Evolutionary conservation across 371 early-diverging fungal species (phyloP).

Genomic region (Mortierella sp.): DNA sequence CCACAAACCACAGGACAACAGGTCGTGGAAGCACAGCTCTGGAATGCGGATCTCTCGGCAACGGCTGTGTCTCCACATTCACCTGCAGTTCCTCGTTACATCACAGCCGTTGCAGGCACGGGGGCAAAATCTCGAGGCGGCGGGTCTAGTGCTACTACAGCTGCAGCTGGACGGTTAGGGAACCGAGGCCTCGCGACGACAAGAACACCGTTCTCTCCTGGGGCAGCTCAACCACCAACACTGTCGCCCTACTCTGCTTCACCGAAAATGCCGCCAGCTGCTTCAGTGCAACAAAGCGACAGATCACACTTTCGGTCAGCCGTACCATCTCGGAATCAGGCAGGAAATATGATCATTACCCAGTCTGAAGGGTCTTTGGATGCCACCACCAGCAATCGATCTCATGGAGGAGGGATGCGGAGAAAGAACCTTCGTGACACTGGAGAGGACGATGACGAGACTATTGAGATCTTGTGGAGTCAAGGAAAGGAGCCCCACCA

Average conservation of each 20-base stretch:
- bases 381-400: not conserved
- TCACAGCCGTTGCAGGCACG: conserved; percentile 35
- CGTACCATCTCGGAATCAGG: not conserved
- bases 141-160: not conserved
- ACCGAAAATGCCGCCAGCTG: no score
- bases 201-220: not conserved
- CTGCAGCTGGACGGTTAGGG: conserved; percentile 12
- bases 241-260: not conserved
- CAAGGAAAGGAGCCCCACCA: not conserved
- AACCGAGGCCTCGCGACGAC: not conserved
- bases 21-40: conserved; percentile 37
- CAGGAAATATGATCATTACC: not conserved
- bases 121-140: conserved; percentile 6
- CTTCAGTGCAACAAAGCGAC: not conserved
- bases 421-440: not conserved
- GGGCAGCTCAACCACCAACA: not conserved
- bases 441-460: not conserved
- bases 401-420: not conserved
- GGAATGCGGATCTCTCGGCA: conserved; percentile 33
- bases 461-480: conserved; percentile 1
- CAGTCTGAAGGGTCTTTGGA: not conserved
- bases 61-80: conserved; percentile 19
- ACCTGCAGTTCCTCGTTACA: conserved; percentile 42
- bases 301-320: not conserved
- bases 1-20: conserved; percentile 5